Base-by-base conservation (phyloP, 192 early-diverging fungal species). In the Martensiomyces pterosporus region DNA sequence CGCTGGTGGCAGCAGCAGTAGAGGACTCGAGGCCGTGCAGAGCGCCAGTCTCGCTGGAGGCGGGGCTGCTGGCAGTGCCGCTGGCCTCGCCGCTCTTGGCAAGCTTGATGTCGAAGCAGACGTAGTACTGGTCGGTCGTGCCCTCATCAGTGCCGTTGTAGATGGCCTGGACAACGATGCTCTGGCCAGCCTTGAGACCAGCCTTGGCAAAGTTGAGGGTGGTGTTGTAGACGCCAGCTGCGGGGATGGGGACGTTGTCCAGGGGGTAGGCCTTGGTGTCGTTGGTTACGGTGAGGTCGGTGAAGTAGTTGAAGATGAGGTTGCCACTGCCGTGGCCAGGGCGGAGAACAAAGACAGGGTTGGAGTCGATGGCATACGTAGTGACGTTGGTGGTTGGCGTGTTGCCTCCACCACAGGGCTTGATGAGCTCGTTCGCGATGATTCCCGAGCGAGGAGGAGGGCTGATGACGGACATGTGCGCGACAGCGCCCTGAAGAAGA, bases 301-400 rank as follows among this genome's bases (percentile, higher is more conserved):
- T 64, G 46, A 65, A 72, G 62, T 72, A 72, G 68, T 42, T 72
- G 57, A 65, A 60, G 57, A 65, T 57, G 45, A 72, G 44, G 46
- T 64, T 65, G 24, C 68, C 68, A 5, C 37, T 45, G 24, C 62
- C 68, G 37, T 72, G 68, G 36, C 53, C 24, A 14, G 61, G 61
- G 12, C 44, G 43, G 19, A 72, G 45, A 18, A 57, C 49, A 52
- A 72, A 72, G 17, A 49, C n/a, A 13, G 36, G 18, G 39, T 46
- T 51, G 7, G 68, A 57, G 42, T 56, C 52, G 40, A 52, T 57
- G 15, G 57, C 49, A 47, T 57, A 59, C 18, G 68, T 65, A 19
- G 68, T 72, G 53, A 60, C 39, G 45, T 72, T 72, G 39, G 25
- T 59, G 46, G 60, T 56, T 10, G 41, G 44, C 17, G 21, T 27